Evolutionary conservation across 2,329 filamentous ascomycete genomes (phyloP), one percentile per base, ranked within the genome.

Genomic region (Curvularia spicifera): DNA sequence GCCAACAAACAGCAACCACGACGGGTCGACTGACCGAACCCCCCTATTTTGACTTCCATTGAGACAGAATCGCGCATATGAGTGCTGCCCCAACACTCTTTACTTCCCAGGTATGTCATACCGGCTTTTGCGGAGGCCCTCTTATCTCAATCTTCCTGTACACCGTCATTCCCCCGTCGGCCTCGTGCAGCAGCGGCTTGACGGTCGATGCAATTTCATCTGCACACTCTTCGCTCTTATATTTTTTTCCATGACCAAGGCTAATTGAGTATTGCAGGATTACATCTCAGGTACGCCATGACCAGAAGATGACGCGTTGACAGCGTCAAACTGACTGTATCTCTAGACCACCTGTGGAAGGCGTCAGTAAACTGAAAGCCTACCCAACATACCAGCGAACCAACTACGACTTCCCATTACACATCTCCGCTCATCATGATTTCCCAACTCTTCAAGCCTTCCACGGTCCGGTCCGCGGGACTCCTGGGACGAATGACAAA

Each of bases 301-400:
- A 56, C 50, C 59, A 52, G 53, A 53, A 57, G 43, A 63, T 40
- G 35, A 56, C 60, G 50, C 60, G 56, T 61, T 42, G 57, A 51
- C 51, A 59, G 59, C 59, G 47, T 51, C 57, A 57, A 52, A 74
- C 71, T 73, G 56, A 75, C 67, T 53, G 28, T 53, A 39, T 53
- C 59, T 40, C 50, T 61, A 83, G 85, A 88, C 81, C 86, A 88
- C 81, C 82, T 88, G 78, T 88, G 86, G 86, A 88, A 88, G 81
- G 85, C 85, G 71, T 86, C 84, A 74, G 82, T 84, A 75, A 87
- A 86, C 78, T 87, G 80, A 84, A 79, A 66, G 64, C 60, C 62
- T 70, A 46, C 67, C 59, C 60, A 66, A 68, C 49, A 67, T 54
- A 57, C 52, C 20, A 45, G 31, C 37, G 55, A 51, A 57, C 48